Base-by-base conservation (phyloP, 1,139 yeast species). In the Nakaseomyces nivariensis region DNA sequence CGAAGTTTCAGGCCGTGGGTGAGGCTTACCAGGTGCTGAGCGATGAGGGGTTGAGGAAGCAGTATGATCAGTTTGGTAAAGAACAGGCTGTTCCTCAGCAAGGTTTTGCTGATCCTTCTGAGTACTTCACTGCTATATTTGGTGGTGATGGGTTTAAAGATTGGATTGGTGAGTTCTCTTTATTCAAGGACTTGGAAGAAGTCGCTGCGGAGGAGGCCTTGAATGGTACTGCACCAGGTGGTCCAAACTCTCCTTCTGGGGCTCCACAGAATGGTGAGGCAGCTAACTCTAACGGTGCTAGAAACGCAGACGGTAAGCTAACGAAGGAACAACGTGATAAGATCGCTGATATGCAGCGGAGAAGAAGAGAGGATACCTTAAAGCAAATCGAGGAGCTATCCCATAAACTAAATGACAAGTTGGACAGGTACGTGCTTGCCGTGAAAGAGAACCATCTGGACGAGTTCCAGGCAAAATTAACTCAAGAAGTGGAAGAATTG, bases 61-160 rank as follows among this genome's bases (percentile, higher is more conserved):
- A 78, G 48, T 82, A 82, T 58, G 88, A 84, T 61, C 77, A 78
- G 62, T 78, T 66, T 58, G 86, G 86, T 45, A 79, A 78, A 54
- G 81, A 78, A 53, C 79, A 78, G 55, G 80, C 82, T 13, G 73
- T 80, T 43, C 87, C 88, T 1, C 73, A 71, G 31, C 82, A 79
- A 52, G 85, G 86, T 1, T 81, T 80, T 56, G 85, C 79, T 57
- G 89, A 82, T 60, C 87, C 89, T 0, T 69, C 76, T 41, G 89
- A 83, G 59, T 78, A 79, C 60, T 79, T 84, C 63, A 76, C 78
- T 27, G 75, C 77, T 69, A 81, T 83, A 31, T 84, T 83, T 67
- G 92, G 92, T 48, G 92, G 92, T 45, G 88, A 82, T 51, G 81
- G 81, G 1, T 83, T 83, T 63, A 75, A 75, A 49, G 79, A 77